These are phyloP conservation scores for Arthrinium phaeospermum DNA, from an alignment of 2,329 filamentous ascomycete species.

Conservation along the genomic window DNA sequence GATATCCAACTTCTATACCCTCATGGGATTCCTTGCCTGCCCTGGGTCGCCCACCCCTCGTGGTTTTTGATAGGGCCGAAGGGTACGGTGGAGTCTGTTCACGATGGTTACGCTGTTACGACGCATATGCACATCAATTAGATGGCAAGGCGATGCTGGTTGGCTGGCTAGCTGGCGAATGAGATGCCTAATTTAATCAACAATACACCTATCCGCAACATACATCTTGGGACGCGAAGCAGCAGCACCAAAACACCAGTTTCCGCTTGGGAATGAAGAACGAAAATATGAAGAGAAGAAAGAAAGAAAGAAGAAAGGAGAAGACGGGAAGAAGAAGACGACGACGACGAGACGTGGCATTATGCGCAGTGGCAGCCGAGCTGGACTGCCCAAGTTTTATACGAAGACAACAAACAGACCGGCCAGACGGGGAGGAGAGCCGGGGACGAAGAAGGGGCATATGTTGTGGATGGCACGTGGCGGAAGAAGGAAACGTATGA, in stretches of 20 bases:
- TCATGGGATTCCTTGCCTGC: slow-evolving; percentile 32
- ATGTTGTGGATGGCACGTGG: neutral
- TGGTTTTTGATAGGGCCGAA: slow-evolving; percentile 16
- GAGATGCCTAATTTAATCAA: slow-evolving; percentile 20
- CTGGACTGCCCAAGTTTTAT: neutral
- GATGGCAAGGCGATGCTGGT: slow-evolving; percentile 34
- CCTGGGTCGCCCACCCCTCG: slow-evolving; percentile 10
- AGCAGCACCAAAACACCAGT: slow-evolving; percentile 7
- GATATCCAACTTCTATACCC: slow-evolving; percentile 42
- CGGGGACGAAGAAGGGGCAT: neutral
- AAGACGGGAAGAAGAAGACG: neutral
- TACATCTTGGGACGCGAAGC: slow-evolving; percentile 15
- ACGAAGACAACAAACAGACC: neutral
- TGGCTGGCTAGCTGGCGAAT: slow-evolving; percentile 25
- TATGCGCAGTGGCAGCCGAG: neutral
- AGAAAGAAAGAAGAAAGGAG: slow-evolving; percentile 8
- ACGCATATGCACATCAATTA: slow-evolving; percentile 42
- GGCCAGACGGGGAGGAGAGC: slow-evolving; percentile 3
- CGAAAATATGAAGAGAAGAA: slow-evolving; percentile 18
- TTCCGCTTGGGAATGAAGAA: slow-evolving; percentile 17
- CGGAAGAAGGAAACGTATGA: neutral
- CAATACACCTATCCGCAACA: slow-evolving; percentile 16
- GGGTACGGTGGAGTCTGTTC: slow-evolving; percentile 35
- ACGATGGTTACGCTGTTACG: slow-evolving; percentile 46
- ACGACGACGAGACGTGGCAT: neutral